Base-by-base conservation (phyloP, 2,329 filamentous ascomycete species). In the Penicillium sp. region DNA sequence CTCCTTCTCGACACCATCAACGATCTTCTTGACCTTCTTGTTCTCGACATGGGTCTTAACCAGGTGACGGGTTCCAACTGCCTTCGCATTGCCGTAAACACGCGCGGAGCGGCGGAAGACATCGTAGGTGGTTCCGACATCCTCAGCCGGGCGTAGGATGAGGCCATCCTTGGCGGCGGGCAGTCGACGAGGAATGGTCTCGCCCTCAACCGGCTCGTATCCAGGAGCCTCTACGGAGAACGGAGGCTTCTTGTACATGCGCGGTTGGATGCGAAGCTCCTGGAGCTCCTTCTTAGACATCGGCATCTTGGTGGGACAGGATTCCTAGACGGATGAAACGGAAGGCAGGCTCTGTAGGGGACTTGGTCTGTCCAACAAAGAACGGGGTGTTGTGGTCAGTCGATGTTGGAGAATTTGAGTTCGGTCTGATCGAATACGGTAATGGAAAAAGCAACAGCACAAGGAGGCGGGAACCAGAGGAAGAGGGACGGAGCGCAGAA, bases 1-100 rank as follows among this genome's bases (percentile, higher is more conserved):
- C 72, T 90, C 81, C 57, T 78, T 75, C 69, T 88, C 79, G 67
- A 86, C 79, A 59, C 89, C 89, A 63, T 94, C 87, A 51, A 95
- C 75, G 44, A 88, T 77, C 79, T 94, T 95, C 77, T 89, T 85
- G 59, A 95, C 75, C 78, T 88, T 93, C 76, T 91, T 95, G 60
- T 79, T 84, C 76, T 95, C 89, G 61, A 80, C 80, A 70, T 95
- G 88, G 41, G 84, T 81, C 69, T 84, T 77, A 70, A 95, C 69
- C 51, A 95, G 77, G 67, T 79, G 84, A 55, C 89, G 83, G 62
- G 77, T 78, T 58, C 86, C 89, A 53, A 87, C 75, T 52, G 82
- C 83, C 51, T 79, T 77, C 62, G 82, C 77, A 62, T 82, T 78
- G 52, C 78, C 77, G 63, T 80, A 83, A 53, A 78, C 70, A 48